Conservation (phyloP, 164 flowering plant species). For the Dillenia suffruticosa region DNA sequence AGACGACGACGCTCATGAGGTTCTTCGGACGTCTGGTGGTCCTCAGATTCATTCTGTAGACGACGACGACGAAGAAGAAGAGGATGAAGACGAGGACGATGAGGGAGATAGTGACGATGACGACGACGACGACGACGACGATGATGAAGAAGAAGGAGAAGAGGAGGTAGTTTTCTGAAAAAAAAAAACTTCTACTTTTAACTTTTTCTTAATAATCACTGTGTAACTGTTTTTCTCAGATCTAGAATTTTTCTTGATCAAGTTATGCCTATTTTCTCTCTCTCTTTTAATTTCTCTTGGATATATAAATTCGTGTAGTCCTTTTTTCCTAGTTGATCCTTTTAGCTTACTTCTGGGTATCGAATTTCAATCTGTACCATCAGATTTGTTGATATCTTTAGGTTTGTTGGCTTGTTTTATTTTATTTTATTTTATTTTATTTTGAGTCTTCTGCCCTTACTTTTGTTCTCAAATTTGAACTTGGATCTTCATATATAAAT, state of each 20-base stretch:
- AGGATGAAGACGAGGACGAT: constrained; percentile 28
- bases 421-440: too few species aligned
- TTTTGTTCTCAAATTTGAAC: constrained; percentile 1
- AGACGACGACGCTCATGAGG: neutral
- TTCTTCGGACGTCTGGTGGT: neutral
- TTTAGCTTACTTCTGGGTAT: too few species aligned
- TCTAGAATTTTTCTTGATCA: too few species aligned
- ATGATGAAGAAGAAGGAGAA: constrained; percentile 21
- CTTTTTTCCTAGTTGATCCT: neutral
- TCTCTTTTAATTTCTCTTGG: neutral
- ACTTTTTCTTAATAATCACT: too few species aligned
- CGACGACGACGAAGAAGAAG: constrained; percentile 41
- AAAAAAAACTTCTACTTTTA: neutral
- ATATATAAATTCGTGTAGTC: neutral
- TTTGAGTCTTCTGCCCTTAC: too few species aligned
- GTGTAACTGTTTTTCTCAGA: too few species aligned
- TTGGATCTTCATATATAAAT: neutral
- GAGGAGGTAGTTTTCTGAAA: constrained; percentile 4
- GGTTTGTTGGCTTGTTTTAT: too few species aligned
- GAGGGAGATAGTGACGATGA: constrained; percentile 34
- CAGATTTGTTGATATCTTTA: too few species aligned
- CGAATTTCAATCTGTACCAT: too few species aligned
- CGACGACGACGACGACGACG: constrained; percentile 39
- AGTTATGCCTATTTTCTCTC: neutral
- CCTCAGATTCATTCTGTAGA: constrained; percentile 16